phyloP scores from a whole-genome alignment of 2,329 filamentous ascomycete species.

The Scorias spongiosa region DNA sequence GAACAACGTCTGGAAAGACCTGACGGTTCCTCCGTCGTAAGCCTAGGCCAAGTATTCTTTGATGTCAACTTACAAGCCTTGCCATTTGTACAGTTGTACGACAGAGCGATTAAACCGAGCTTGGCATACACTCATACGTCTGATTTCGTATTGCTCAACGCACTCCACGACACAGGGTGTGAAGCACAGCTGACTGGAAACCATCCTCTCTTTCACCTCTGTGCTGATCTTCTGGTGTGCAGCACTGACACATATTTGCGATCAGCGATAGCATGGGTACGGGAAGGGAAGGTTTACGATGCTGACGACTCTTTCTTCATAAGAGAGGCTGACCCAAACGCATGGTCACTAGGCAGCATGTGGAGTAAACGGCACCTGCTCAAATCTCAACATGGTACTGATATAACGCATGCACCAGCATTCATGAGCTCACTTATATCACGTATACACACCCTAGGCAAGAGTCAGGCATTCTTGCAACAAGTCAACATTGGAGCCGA shows the following conservation, averaged over 20 bases:
- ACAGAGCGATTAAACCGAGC: background rate
- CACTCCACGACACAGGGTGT: constrained; percentile 56
- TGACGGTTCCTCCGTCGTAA: background rate
- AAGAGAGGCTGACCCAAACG: constrained; percentile 35
- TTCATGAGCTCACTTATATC: constrained; percentile 57
- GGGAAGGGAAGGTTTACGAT: constrained; percentile 50
- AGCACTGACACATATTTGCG: constrained; percentile 72
- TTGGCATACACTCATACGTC: background rate
- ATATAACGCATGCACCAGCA: constrained; percentile 47
- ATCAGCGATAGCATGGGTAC: constrained; percentile 74
- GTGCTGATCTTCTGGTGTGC: constrained; percentile 59
- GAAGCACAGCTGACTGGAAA: constrained; percentile 56
- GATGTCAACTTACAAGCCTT: background rate
- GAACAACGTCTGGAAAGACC: background rate
- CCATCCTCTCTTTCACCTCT: constrained; percentile 42
- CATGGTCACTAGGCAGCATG: constrained; percentile 46
- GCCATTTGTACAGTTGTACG: background rate
- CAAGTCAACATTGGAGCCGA: constrained; percentile 37
- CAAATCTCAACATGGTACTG: constrained; percentile 30
- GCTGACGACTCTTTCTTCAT: constrained; percentile 63
- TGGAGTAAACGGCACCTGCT: constrained; percentile 67
- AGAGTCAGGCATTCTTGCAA: constrained; percentile 73
- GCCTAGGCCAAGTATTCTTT: background rate
- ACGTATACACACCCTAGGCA: constrained; percentile 74
- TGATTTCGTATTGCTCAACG: constrained; percentile 58